Percentiles rank a stretch among this genome's conserved stretches.
These are phyloP conservation scores for Chiua virens DNA, from an alignment of 768 basidiomycete species.

Conservation along the genomic window DNA sequence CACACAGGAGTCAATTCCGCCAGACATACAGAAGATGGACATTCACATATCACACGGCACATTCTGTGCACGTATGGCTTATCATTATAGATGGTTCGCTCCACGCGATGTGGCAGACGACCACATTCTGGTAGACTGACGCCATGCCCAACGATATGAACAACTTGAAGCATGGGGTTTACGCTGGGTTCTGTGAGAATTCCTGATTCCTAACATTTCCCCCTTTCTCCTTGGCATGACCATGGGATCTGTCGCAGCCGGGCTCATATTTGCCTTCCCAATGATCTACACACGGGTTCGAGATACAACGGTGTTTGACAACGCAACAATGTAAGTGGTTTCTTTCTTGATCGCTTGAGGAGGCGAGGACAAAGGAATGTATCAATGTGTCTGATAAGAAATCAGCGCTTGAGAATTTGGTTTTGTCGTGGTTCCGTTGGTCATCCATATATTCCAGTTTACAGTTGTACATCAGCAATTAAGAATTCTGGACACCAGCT, in stretches of 20 bases:
- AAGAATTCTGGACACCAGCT: too few species aligned
- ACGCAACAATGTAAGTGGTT: constrained; percentile 52
- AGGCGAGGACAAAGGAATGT: background rate
- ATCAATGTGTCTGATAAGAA: background rate
- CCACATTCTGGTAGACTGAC: constrained; percentile 77
- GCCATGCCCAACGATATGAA: constrained; percentile 79
- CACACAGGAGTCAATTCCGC: constrained; percentile 51
- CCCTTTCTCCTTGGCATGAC: background rate
- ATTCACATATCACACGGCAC: constrained; percentile 36
- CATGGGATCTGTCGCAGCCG: constrained; percentile 43
- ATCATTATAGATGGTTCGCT: constrained; percentile 70
- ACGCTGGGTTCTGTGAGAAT: constrained; percentile 72
- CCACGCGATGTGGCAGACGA: constrained; percentile 83
- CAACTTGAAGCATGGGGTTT: constrained; percentile 75
- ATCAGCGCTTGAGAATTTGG: background rate
- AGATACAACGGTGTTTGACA: constrained; percentile 52
- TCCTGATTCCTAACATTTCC: constrained; percentile 51
- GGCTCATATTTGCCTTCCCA: constrained; percentile 64
- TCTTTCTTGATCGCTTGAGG: background rate
- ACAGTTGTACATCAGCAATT: too few species aligned
- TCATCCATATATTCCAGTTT: too few species aligned
- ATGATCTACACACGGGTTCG: constrained; percentile 70
- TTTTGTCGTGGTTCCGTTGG: too few species aligned
- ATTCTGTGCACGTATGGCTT: constrained; percentile 45
- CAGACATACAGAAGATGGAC: constrained; percentile 50